Percentiles rank a stretch among this genome's conserved stretches.
phyloP scores from a whole-genome alignment of 2,329 filamentous ascomycete species.

The Diaporthe capsici region DNA sequence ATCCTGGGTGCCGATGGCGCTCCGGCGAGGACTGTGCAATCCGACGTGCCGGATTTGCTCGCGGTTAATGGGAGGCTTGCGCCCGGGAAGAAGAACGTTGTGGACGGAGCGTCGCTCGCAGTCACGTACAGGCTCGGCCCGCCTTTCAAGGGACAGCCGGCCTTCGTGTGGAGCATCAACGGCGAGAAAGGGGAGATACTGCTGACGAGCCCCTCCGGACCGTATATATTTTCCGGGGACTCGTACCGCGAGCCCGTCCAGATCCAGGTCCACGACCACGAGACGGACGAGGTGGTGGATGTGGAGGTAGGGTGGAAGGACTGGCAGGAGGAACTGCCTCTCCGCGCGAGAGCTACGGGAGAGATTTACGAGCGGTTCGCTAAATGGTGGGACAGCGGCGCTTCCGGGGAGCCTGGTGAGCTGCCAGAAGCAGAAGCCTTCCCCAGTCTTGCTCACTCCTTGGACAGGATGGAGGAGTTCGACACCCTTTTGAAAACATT shows the following conservation, averaged over 20 bases:
- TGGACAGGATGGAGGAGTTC: constrained; percentile 19
- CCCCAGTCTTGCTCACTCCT: constrained; percentile 19
- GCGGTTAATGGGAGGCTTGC: constrained; percentile 52
- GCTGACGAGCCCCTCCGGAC: constrained; percentile 51
- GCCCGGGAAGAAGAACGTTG: constrained; percentile 41
- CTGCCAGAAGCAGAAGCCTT: constrained; percentile 23
- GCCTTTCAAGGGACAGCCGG: constrained; percentile 62
- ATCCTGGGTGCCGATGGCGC: constrained; percentile 1
- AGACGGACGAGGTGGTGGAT: constrained; percentile 53
- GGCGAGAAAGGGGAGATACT: constrained; percentile 67
- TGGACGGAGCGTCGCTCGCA: constrained; percentile 57
- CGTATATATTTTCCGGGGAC: constrained; percentile 36
- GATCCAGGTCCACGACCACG: constrained; percentile 56
- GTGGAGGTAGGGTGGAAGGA: constrained; percentile 53
- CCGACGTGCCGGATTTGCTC: constrained; percentile 50
- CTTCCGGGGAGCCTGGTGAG: not conserved
- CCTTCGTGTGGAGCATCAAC: constrained; percentile 63
- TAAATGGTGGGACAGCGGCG: constrained; percentile 24
- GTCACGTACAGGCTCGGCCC: constrained; percentile 63
- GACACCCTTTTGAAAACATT: not conserved
- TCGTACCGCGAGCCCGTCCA: constrained; percentile 54
- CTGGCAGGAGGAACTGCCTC: constrained; percentile 53
- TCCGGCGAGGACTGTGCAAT: constrained; percentile 39
- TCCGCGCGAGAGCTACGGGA: constrained; percentile 57
- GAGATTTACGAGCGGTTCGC: constrained; percentile 64